phyloP scores from a whole-genome alignment of 352 stramenopile genomes.

The Hyphochytrium catenoides region DNA sequence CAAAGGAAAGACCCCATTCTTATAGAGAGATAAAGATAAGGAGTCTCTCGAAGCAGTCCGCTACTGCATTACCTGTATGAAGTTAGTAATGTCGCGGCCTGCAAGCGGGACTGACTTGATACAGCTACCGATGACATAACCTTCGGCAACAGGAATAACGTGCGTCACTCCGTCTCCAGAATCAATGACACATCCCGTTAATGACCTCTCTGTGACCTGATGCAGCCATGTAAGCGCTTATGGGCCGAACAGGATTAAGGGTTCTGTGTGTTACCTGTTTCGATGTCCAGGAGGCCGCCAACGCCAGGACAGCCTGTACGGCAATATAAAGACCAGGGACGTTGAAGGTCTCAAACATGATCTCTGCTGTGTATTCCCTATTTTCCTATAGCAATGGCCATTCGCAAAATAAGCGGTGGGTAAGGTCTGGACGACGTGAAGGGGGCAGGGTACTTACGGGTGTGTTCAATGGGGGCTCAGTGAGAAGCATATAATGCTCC shows the following conservation, averaged over 20 bases:
- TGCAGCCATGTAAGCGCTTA: neutral
- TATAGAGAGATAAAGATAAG: too few species aligned
- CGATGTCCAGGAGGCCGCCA: slow-evolving; percentile 78
- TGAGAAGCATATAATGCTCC: slow-evolving; percentile 74
- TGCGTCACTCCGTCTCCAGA: slow-evolving; percentile 79
- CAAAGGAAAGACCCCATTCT: too few species aligned
- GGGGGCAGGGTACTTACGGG: too few species aligned
- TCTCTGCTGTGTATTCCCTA: slow-evolving; percentile 77
- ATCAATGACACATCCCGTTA: slow-evolving; percentile 83
- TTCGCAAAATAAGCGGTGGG: neutral
- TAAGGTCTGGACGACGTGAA: too few species aligned
- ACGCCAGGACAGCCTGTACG: slow-evolving; percentile 78
- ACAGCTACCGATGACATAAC: slow-evolving; percentile 83
- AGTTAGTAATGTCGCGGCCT: slow-evolving; percentile 79
- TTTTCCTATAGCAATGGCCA: slow-evolving; percentile 30
- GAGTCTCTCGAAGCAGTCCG: too few species aligned
- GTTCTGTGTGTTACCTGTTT: too few species aligned
- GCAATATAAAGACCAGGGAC: slow-evolving; percentile 79
- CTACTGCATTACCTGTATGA: slow-evolving; percentile 81
- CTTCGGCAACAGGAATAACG: slow-evolving; percentile 78
- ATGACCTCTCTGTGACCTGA: slow-evolving; percentile 50
- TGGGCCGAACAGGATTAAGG: too few species aligned
- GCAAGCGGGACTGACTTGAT: slow-evolving; percentile 84
- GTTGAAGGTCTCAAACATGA: slow-evolving; percentile 93
- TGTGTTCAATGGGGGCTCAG: slow-evolving; percentile 74